Base-by-base conservation (phyloP, 2,329 filamentous ascomycete genomes). In the Aspergillus transmontanensis region DNA sequence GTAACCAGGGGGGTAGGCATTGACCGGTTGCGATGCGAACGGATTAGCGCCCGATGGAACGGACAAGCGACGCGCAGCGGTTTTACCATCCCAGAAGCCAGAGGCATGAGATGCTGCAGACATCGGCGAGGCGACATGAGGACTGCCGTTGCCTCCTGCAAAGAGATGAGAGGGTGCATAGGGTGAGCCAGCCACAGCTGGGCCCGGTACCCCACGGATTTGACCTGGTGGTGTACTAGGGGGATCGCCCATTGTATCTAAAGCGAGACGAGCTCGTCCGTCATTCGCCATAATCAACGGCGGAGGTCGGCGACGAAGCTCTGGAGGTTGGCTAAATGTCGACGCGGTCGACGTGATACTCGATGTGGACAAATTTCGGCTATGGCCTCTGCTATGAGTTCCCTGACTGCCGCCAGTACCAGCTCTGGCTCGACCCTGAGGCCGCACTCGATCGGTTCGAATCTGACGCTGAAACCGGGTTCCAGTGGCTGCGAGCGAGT, bases 401-500 rank as follows among this genome's bases (percentile, higher is more conserved):
- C 87, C 86, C 65, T 89, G 85, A 71, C 90, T 94, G 30, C 91
- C 90, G 23, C 88, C 86, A 1, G 93, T 96, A 14, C 91, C 89
- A 14, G 93, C 89, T 66, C 94, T 86, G 9, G 92, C 89, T 68
- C 94, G 85, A 30, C 87, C 89, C 2, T 90, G 86, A 57, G 91
- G 90, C 59, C 92, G 86, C 39, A 94, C 90, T 63, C 93, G 85
- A 68, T 97, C 94, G 0, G 92, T 96, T 59, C 94, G 87, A 63
- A 97, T 93, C 77, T 97, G 94, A 65, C 94, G 87, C 72, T 97
- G 94, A 71, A 96, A 97, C 45, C 94, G 86, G 10, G 94, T 96
- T 28, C 94, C 93, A 1, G 92, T 95, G 4, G 94, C 95, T 19
- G 95, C 95, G 23, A 98, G 86, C 1, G 95, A 98, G 76, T 97